Evolutionary conservation across 129 eudicot genomes (phyloP), one percentile per base, ranked within the genome.

Genomic region (Smallanthus sonchifolius): DNA sequence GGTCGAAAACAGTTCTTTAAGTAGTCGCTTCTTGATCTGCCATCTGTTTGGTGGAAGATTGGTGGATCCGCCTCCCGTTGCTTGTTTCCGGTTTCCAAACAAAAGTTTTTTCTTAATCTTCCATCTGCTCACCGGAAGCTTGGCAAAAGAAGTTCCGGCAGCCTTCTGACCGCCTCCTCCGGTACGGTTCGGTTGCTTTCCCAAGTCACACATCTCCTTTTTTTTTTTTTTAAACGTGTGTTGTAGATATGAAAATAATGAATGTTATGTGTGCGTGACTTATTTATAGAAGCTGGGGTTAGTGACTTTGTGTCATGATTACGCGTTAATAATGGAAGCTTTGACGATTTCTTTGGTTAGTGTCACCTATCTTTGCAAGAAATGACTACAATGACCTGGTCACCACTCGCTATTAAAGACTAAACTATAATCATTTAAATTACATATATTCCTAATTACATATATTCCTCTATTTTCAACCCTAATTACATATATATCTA

Each of bases 121-220:
- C 65, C 73, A 65, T 30, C 82, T 65, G 57, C 34, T 71, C 6
- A 28, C 17, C 13, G 82, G 82, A 71, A 72, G 73, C 16, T 64
- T 52, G 73, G 15, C 67, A 65, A 63, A 49, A 5, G 82, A 79
- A 30, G 61, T 3, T 10, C 61, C 82, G 2, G 14, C 9, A 37
- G 38, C 68, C 47, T 65, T 73, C 69, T 64, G 63, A 28, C 69
- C 32, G 65, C 40, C 10, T 52, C 55, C 65, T 11, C 77, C 17
- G 20, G 77, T 10, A 49, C 48, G 7, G 51, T 39, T 71, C 7
- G 73, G 61, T 63, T 78, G 82, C 73, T 72, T 71, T 54, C 56
- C 45, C 10, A 37, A 34, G 42, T 49, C 64, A 20, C 67, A 8
- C 82, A 71, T 78, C 28, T 62, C n/a, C 10, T 10, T 10, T n/a